Percentiles rank a stretch among this genome's conserved stretches.
phyloP scores from a whole-genome alignment of 495 filamentous ascomycete genomes.

The Penicillium manginii region DNA sequence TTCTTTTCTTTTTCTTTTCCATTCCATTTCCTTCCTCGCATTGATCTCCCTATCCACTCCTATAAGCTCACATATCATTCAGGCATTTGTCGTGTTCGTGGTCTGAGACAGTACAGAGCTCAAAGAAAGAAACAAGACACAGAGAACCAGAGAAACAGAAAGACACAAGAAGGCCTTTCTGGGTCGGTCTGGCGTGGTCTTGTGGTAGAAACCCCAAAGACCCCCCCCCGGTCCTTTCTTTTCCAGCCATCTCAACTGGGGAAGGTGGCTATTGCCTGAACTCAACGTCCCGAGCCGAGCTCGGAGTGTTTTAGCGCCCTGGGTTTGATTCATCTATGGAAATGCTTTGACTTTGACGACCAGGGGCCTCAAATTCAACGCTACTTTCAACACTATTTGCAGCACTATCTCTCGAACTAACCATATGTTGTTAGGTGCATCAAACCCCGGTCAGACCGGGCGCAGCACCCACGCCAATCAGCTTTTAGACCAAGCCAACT shows the following conservation, averaged over 20 bases:
- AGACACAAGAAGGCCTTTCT: conserved; percentile 2
- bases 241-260: not conserved
- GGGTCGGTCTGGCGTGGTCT: not conserved
- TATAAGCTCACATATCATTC: conserved; percentile 7
- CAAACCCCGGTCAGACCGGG: conserved; percentile 3
- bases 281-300: conserved; percentile 25
- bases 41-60: not conserved
- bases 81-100: conserved; percentile 9
- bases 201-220: not conserved
- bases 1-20: conserved; percentile 13
- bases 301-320: conserved; percentile 25
- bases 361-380: not conserved
- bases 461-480: conserved; percentile 34
- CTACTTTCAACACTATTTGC: not conserved
- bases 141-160: not conserved
- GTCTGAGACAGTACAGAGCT: conserved; percentile 1
- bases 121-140: not conserved
- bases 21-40: conserved; percentile 7
- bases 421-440: not conserved
- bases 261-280: not conserved
- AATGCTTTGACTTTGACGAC: not conserved
- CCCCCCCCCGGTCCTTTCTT: conserved; percentile 1
- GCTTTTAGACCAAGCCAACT: conserved; percentile 16
- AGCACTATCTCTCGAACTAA: conserved; percentile 3
- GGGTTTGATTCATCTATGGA: conserved; percentile 22